Base-by-base conservation (phyloP, 2,329 filamentous ascomycete genomes). In the Colletotrichum abscissum region DNA sequence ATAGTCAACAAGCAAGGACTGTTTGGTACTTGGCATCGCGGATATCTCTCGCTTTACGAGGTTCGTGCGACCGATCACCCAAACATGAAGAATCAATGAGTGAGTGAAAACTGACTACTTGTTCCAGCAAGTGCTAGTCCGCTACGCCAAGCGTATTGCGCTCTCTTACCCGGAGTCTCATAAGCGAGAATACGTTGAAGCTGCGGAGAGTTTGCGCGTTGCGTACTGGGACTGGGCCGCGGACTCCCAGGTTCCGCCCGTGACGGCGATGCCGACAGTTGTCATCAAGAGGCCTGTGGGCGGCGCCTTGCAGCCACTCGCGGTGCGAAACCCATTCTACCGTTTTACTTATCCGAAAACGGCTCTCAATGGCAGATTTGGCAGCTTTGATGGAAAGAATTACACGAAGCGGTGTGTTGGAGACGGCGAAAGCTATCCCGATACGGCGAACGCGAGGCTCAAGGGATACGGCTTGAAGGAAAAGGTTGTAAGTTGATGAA, bases 191-290 rank as follows among this genome's bases (percentile, higher is more conserved):
- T 90, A 90, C 75, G 75, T 78, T 26, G 76, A 81, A 3, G 87
- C 88, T 2, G 88, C 87, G 2, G 80, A 86, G 54, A 79, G 76
- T 0, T 82, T 90, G 30, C 84, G 88, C 38, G 78, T 84, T 14
- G 87, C 88, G 2, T 89, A 82, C 79, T 90, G 88, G 88, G 88
- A 90, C 79, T 90, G 88, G 88, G 87, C 83, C 2, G 72, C 75
- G 3, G 78, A 85, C 42, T 75, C 82, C 4, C 73, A 75, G n/a
- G 81, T 90, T 3, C 88, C 89, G 4, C 75, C 77, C 0, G 82
- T 83, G n/a, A 84, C 80, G 2, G 78, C 79, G 2, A 77, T 78
- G 30, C 75, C 79, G 54, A 83, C 78, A 12, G 77, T 85, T 62
- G 81, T 69, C 5, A 79, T 88, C 71, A 83, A 82, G n/a, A 80